phyloP scores from a whole-genome alignment of 2,329 filamentous ascomycete genomes.

The Trichoderma sp. region DNA sequence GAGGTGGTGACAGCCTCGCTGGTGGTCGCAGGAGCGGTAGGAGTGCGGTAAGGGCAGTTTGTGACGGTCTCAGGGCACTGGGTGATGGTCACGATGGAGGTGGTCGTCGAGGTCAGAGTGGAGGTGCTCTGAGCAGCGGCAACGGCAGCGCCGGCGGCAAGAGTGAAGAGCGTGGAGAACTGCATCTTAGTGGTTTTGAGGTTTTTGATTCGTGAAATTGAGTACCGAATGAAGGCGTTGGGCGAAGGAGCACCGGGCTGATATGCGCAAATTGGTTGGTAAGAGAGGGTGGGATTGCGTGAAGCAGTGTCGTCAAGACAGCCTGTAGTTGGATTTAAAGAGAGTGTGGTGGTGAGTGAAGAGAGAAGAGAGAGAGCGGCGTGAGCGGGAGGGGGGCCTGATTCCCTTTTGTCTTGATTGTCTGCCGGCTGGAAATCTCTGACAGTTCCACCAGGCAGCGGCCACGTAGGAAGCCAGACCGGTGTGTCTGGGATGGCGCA shows the following conservation, averaged over 20 bases:
- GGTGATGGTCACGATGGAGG: conserved; percentile 50
- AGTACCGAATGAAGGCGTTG: conserved; percentile 12
- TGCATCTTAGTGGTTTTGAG: conserved; percentile 45
- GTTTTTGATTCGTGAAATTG: background rate
- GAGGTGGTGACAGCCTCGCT: conserved; percentile 27
- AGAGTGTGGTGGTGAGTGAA: conserved; percentile 19
- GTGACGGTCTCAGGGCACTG: conserved; percentile 47
- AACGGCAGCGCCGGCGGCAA: conserved; percentile 42
- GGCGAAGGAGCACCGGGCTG: conserved; percentile 16
- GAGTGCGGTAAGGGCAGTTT: conserved; percentile 45
- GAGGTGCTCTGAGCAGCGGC: conserved; percentile 39
- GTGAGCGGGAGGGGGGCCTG: conserved; percentile 3
- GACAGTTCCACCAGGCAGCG: conserved; percentile 24
- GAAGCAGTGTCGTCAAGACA: conserved; percentile 21
- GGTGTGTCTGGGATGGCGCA: conserved; percentile 21
- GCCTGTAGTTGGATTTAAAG: conserved; percentile 10
- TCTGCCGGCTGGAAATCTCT: conserved; percentile 23
- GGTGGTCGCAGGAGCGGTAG: conserved; percentile 28
- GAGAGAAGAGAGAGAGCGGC: background rate
- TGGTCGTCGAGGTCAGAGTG: conserved; percentile 48
- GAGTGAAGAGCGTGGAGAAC: conserved; percentile 46
- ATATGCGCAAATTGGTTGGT: background rate
- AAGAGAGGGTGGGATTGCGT: conserved; percentile 11
- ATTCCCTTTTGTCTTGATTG: conserved; percentile 21
- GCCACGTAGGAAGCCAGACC: conserved; percentile 21